Evolutionary conservation across 768 basidiomycete genomes (phyloP).

Genomic region (Mrakia blollopis): DNA sequence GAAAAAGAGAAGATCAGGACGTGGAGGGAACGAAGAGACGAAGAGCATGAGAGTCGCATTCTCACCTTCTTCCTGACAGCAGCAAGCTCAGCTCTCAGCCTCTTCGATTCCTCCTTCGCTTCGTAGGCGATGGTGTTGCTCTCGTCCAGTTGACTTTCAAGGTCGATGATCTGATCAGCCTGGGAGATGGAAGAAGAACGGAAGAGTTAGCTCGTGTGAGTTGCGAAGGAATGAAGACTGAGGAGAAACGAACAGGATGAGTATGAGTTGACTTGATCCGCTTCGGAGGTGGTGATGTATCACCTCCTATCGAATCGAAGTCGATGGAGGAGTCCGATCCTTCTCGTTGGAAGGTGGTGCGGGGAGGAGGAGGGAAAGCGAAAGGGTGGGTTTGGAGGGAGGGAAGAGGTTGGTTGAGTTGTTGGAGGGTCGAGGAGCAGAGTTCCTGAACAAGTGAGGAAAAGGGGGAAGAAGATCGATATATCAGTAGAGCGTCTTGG

Average conservation of each 20-base stretch:
- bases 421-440: not conserved
- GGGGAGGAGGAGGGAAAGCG: too few species aligned
- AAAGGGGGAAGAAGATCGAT: not conserved
- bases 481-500: not conserved
- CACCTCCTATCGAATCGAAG: not conserved
- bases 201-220: not conserved
- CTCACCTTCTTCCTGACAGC: not conserved
- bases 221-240: not conserved
- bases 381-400: not conserved
- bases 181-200: not conserved
- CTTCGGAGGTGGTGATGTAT: not conserved
- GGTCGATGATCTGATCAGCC: constrained; percentile 4
- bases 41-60: not conserved
- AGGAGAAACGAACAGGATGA: not conserved
- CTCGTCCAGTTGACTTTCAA: not conserved
- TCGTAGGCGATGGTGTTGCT: not conserved
- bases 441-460: not conserved
- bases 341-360: not conserved
- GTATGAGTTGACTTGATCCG: not conserved
- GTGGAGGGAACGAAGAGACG: not conserved
- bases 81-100: not conserved
- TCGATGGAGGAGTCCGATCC: not conserved
- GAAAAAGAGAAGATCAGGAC: not conserved
- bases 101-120: not conserved
- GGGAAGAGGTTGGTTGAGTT: not conserved